Percentiles rank a stretch among this genome's conserved stretches.
Evolutionary conservation across 345 rosid species (phyloP).

Genomic region (Triadica sebifera): DNA sequence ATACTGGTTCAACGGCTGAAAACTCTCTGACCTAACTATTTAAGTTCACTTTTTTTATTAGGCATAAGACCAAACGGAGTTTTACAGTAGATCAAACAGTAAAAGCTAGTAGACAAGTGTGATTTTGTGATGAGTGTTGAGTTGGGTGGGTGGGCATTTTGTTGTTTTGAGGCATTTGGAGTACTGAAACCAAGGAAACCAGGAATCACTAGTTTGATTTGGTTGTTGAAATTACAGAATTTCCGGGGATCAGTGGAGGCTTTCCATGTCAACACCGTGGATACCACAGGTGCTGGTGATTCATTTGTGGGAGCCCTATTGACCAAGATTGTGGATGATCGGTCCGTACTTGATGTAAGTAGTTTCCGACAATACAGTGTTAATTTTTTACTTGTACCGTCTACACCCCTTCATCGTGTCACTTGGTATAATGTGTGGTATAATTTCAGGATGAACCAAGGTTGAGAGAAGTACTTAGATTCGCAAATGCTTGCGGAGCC

Average conservation of each 20-base stretch:
- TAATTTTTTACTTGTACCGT: no score
- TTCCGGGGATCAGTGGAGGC: constrained; percentile 79
- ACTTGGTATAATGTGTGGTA: not conserved
- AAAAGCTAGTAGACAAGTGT: no score
- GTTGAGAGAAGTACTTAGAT: constrained; percentile 67
- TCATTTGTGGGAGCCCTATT: constrained; percentile 86
- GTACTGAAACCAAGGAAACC: not conserved
- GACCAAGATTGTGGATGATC: constrained; percentile 75
- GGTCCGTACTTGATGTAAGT: constrained; percentile 60
- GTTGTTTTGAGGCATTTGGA: not conserved
- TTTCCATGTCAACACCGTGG: constrained; percentile 71
- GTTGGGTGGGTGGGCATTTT: no score
- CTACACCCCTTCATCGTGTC: not conserved
- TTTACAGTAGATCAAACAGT: no score
- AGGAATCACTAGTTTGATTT: not conserved
- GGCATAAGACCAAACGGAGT: no score
- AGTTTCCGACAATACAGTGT: not conserved
- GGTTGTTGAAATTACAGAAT: constrained; percentile 38
- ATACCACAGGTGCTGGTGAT: constrained; percentile 98
- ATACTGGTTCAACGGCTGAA: no score
- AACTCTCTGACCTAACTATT: no score
- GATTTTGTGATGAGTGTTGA: no score
- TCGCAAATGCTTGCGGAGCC: constrained; percentile 94
- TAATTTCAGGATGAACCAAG: constrained; percentile 61
- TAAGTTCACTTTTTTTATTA: no score